These are phyloP conservation scores for Trifolium pratense DNA, from an alignment of 306 rosid genomes.

Conservation along the genomic window DNA sequence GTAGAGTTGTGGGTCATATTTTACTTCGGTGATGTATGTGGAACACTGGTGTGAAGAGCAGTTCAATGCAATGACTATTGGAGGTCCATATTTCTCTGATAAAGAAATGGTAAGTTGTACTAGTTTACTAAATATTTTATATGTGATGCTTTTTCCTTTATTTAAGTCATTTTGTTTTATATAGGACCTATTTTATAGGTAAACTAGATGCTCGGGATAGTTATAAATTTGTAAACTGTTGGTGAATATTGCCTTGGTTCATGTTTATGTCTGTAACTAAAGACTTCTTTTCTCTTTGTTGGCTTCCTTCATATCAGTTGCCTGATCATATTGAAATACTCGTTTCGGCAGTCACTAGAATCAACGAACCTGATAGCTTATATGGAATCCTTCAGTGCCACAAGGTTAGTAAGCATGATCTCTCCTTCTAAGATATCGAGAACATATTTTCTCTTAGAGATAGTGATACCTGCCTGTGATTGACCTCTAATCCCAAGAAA, in stretches of 20 bases:
- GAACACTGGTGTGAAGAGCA: conserved; percentile 96
- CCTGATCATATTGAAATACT: conserved; percentile 86
- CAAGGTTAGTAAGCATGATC: conserved; percentile 62
- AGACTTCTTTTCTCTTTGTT: conserved; percentile 12
- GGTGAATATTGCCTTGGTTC: conserved; percentile 18
- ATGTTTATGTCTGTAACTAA: conserved; percentile 16
- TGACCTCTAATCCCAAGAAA: no score
- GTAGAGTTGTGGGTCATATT: conserved; percentile 83
- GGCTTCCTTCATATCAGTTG: conserved; percentile 57
- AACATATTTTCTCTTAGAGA: no score
- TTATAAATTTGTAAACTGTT: conserved; percentile 4
- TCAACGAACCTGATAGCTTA: conserved; percentile 94
- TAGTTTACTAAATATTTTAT: conserved; percentile 11
- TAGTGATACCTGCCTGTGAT: no score
- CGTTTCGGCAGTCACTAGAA: conserved; percentile 80
- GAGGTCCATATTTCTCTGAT: conserved; percentile 87
- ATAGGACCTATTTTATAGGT: neutral
- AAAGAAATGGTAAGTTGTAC: conserved; percentile 62
- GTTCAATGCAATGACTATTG: conserved; percentile 69
- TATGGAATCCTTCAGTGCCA: conserved; percentile 93
- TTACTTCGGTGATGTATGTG: conserved; percentile 83
- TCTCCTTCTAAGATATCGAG: neutral
- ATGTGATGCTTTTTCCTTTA: neutral
- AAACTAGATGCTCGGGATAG: conserved; percentile 14
- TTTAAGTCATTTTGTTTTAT: conserved; percentile 20